These are phyloP conservation scores for Nakazawaea ambrosiae DNA, from an alignment of 805 yeast species.

Conservation along the genomic window DNA sequence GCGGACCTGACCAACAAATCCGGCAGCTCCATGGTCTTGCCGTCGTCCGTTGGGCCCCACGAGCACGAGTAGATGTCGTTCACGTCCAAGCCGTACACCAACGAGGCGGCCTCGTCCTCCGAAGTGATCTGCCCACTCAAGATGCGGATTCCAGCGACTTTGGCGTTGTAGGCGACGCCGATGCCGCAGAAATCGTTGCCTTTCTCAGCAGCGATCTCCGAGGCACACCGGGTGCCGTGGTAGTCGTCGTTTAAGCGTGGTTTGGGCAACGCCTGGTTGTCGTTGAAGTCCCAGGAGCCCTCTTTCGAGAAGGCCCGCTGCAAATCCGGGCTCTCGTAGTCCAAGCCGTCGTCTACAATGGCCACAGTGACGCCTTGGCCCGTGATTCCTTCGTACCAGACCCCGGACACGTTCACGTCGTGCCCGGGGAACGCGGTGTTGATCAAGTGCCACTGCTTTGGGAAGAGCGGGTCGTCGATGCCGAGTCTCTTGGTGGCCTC, in stretches of 20 bases:
- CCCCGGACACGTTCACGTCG: slow-evolving; percentile 80
- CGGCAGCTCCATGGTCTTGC: slow-evolving; percentile 80
- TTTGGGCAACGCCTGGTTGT: slow-evolving; percentile 63
- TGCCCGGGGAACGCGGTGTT: slow-evolving; percentile 69
- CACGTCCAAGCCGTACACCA: slow-evolving; percentile 70
- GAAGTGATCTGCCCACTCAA: slow-evolving; percentile 73
- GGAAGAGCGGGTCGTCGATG: slow-evolving; percentile 80
- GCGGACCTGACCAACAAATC: slow-evolving; percentile 73
- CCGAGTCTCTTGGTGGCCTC: slow-evolving; percentile 44
- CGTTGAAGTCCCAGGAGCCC: slow-evolving; percentile 95
- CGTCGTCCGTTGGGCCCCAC: slow-evolving; percentile 98
- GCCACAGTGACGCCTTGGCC: slow-evolving; percentile 84
- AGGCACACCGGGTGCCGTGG: slow-evolving; percentile 98
- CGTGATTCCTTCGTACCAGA: slow-evolving; percentile 77
- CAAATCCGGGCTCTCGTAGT: slow-evolving; percentile 71
- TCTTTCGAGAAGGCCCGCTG: slow-evolving; percentile 56
- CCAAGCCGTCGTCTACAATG: slow-evolving; percentile 91
- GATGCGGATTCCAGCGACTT: slow-evolving; percentile 86
- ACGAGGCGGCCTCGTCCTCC: slow-evolving; percentile 87
- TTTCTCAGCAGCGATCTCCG: slow-evolving; percentile 88
- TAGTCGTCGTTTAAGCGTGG: slow-evolving; percentile 79
- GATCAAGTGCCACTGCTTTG: slow-evolving; percentile 86
- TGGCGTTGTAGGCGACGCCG: slow-evolving; percentile 87
- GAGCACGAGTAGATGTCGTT: slow-evolving; percentile 96
- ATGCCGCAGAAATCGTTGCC: slow-evolving; percentile 85